phyloP scores from a whole-genome alignment of 306 rosid species.

The Vigna trinervia region DNA sequence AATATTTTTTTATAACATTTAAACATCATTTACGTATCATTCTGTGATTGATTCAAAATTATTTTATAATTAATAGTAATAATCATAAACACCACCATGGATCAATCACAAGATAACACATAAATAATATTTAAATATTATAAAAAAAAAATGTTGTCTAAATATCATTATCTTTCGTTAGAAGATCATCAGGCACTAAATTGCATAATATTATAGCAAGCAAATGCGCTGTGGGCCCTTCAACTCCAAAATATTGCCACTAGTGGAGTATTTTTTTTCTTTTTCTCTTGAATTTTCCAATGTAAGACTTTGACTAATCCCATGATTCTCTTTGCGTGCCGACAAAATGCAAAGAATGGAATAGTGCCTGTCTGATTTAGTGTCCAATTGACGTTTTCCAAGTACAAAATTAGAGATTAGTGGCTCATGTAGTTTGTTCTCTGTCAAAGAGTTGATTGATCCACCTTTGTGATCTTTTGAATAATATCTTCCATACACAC shows the following conservation, averaged over 20 bases:
- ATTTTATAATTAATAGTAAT: too few relatives aligned
- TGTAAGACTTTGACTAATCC: slow-evolving; percentile 16
- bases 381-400: slow-evolving; percentile 1
- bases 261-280: background rate
- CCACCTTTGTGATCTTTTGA: slow-evolving; percentile 5
- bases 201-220: background rate
- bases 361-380: background rate
- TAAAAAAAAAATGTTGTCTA: too few relatives aligned
- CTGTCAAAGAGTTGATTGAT: slow-evolving; percentile 16
- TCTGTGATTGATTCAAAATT: too few relatives aligned
- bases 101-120: too few relatives aligned
- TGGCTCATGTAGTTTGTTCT: slow-evolving; percentile 40
- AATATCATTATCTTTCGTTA: too few relatives aligned
- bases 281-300: background rate
- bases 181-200: background rate
- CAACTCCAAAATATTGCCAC: background rate
- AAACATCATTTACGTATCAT: too few relatives aligned
- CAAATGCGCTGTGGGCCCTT: background rate
- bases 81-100: too few relatives aligned
- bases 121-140: too few relatives aligned
- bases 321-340: slow-evolving; percentile 30
- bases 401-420: slow-evolving; percentile 19
- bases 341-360: background rate
- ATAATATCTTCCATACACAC: slow-evolving; percentile 9
- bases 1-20: too few relatives aligned